These are phyloP conservation scores for Urochloa ruziziensis DNA, from an alignment of 176 grass and related monocot genomes.

Conservation along the genomic window DNA sequence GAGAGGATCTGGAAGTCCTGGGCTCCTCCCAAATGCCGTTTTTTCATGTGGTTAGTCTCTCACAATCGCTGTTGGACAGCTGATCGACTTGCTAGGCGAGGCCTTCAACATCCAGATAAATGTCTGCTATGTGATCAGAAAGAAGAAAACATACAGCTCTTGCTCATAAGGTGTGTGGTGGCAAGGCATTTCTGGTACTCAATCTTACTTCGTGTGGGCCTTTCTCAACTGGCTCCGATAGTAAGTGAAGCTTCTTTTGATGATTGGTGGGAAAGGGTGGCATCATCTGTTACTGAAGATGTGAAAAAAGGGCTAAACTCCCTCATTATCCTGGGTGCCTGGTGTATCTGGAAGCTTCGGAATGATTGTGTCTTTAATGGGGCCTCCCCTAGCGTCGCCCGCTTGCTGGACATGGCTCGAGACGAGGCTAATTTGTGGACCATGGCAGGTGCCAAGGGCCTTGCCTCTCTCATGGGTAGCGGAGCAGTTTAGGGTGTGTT, in stretches of 20 bases:
- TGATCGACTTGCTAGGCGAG: background rate
- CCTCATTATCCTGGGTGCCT: background rate
- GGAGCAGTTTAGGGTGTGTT: no score
- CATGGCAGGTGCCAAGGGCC: no score
- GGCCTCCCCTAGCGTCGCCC: no score
- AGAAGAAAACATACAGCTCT: background rate
- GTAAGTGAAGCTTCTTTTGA: no score
- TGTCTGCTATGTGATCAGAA: background rate
- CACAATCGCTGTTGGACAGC: background rate
- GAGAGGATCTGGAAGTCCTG: background rate
- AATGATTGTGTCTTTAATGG: background rate
- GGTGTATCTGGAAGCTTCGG: background rate
- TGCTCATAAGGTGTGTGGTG: background rate
- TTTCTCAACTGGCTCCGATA: no score
- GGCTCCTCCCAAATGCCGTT: background rate
- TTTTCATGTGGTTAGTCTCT: background rate
- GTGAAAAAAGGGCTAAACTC: background rate
- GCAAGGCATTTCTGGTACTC: background rate
- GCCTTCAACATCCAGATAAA: background rate
- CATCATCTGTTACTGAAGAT: no score
- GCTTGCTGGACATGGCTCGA: no score
- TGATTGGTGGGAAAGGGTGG: no score
- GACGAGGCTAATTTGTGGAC: no score
- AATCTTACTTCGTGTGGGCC: no score
- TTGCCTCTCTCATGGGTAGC: no score